Evolutionary conservation across 805 yeast genomes (phyloP).

Genomic region (Ogataea wickerhamii): DNA sequence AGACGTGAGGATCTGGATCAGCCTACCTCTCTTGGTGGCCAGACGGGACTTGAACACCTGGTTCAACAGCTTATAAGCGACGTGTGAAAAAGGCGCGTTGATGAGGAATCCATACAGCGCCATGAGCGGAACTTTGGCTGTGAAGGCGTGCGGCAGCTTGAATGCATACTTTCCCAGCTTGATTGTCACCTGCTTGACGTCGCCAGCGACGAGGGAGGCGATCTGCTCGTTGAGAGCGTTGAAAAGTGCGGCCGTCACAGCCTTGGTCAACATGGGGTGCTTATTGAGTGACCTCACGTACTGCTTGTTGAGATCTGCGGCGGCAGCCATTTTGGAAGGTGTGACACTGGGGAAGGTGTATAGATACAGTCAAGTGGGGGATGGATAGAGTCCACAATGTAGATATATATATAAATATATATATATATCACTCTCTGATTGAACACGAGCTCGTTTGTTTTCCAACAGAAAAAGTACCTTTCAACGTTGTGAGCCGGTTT

Average conservation of each 20-base stretch:
- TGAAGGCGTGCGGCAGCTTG: conserved; percentile 38
- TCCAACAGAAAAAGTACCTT: too few relatives aligned
- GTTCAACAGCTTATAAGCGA: conserved; percentile 46
- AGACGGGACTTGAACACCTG: conserved; percentile 42
- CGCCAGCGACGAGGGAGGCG: conserved; percentile 49
- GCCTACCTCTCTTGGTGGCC: conserved; percentile 32
- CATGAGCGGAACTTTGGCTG: conserved; percentile 48
- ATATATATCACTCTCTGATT: too few relatives aligned
- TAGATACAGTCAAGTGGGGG: too few relatives aligned
- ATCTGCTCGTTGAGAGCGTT: conserved; percentile 55
- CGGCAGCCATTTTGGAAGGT: neutral
- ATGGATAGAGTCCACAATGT: too few relatives aligned
- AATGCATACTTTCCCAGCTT: conserved; percentile 15
- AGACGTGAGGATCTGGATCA: conserved; percentile 49
- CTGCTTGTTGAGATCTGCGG: conserved; percentile 12
- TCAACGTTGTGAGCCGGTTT: too few relatives aligned
- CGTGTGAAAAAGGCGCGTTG: conserved; percentile 58
- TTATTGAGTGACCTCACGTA: conserved; percentile 39
- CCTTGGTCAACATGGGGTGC: conserved; percentile 58
- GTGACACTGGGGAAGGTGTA: too few relatives aligned
- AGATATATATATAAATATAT: too few relatives aligned
- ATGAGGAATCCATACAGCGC: conserved; percentile 52
- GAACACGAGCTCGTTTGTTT: too few relatives aligned
- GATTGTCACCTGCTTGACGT: conserved; percentile 30
- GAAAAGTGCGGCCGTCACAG: conserved; percentile 53